Evolutionary conservation across 139 green algal genomes (phyloP), one percentile per base, ranked within the genome.

Genomic region (Protoeuglena noctilucae): DNA sequence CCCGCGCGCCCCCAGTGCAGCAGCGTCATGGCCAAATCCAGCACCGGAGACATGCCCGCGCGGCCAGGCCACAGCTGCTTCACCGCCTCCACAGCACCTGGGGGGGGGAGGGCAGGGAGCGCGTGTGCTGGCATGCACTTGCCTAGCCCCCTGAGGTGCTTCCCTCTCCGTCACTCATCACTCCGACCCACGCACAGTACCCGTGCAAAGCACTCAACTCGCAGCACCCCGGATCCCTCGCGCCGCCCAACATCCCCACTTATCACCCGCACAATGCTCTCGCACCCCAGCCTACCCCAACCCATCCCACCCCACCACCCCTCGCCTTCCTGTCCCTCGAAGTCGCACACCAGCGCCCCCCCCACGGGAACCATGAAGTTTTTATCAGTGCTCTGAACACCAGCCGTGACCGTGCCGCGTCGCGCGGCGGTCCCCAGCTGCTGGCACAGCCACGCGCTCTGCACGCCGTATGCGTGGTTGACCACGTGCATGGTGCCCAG

Each of bases 401-500:
- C 71, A 0, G 75, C 80, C 61, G 97, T 90, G 19, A 97, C 86
- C 5, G 90, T 69, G 1, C 89, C 88, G 55, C 62, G 67, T 17
- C 50, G 9, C 34, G 9, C 69, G 2, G 69, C 69, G 2, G 25
- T 19, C 6, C 28, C 48, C 9, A 77, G 40, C 18, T 49, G 9
- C 26, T 28, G 21, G 61, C 80, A 82, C 1, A 80, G 62, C 19
- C 31, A 53, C 4, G 68, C 30, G 27, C 40, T 65, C 72, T 97
- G 90, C 27, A 98, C 81, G 2, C 90, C 90, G 57, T 98, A 97
- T 3, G 90, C 90, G 54, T 97, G 95, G 72, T 97, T 98, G 65
- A 98, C 77, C 0, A 98, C 60, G 74, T 98, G 90, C 0, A 68
- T 61, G 5, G 97, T 50, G 24, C 69, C 74, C 1, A 48, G 17